Evolutionary conservation across 805 yeast genomes (phyloP).

Genomic region (Candida quercuum): DNA sequence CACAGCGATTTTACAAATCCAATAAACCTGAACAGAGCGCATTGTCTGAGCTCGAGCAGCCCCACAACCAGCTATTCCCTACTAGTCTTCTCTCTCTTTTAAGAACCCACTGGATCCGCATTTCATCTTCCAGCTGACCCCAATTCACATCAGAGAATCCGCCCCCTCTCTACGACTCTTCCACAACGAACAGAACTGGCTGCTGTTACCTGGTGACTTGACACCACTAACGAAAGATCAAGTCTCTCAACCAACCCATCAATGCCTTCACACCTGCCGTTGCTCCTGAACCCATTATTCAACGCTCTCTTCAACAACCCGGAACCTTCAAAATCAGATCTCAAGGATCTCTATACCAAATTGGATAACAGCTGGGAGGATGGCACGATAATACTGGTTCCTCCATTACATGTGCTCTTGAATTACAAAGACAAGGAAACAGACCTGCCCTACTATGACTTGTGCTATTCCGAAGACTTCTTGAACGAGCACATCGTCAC

Average conservation of each 20-base stretch:
- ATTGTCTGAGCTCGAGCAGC: no score
- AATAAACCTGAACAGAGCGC: no score
- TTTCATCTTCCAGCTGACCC: no score
- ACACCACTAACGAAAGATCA: not conserved
- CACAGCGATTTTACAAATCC: no score
- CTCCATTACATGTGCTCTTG: slow-evolving; percentile 45
- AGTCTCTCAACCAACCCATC: not conserved
- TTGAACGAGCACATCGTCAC: slow-evolving; percentile 56
- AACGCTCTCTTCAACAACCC: slow-evolving; percentile 67
- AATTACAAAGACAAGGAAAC: slow-evolving; percentile 34
- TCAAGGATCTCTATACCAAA: slow-evolving; percentile 39
- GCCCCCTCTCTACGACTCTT: no score
- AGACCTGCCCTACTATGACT: slow-evolving; percentile 37
- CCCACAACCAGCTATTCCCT: no score
- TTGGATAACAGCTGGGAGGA: slow-evolving; percentile 31
- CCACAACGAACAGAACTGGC: not conserved
- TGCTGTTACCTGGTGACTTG: no score
- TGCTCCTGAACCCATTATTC: slow-evolving; percentile 55
- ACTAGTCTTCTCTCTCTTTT: no score
- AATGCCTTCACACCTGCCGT: slow-evolving; percentile 43
- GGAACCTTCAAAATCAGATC: slow-evolving; percentile 38
- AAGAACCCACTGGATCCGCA: no score
- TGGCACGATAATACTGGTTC: slow-evolving; percentile 58
- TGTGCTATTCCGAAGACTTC: slow-evolving; percentile 57
- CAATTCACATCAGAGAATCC: no score